Percentiles rank a stretch among this genome's conserved stretches.
phyloP scores from a whole-genome alignment of 1,284 basidiomycete genomes.

The Chondrostereum purpureum region DNA sequence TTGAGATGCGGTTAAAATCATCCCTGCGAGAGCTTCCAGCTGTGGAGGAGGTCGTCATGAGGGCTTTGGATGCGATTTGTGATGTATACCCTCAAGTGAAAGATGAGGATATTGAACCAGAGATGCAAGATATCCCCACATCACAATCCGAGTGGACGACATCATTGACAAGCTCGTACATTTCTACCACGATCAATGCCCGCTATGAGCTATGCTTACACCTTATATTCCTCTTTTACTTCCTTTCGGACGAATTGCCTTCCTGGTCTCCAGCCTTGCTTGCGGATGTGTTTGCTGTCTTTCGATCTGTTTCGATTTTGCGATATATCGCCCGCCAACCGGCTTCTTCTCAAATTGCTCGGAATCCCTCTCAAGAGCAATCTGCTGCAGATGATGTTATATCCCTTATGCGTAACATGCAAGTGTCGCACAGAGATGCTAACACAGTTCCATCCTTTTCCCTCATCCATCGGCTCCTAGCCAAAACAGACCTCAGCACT shows the following conservation, averaged over 20 bases:
- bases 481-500: conserved; percentile 34
- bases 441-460: conserved; percentile 55
- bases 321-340: conserved; percentile 55
- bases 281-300: conserved; percentile 72
- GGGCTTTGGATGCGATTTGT: conserved; percentile 42
- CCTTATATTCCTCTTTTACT: conserved; percentile 64
- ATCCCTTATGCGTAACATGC: conserved; percentile 61
- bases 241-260: conserved; percentile 54
- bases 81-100: conserved; percentile 61
- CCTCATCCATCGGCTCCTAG: conserved; percentile 63
- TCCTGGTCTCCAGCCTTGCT: conserved; percentile 31
- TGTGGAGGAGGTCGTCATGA: conserved; percentile 36
- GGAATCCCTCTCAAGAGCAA: conserved; percentile 22
- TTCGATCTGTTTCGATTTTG: conserved; percentile 65
- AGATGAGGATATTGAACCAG: conserved; percentile 65
- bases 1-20: not conserved
- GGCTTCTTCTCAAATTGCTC: conserved; percentile 20
- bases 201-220: conserved; percentile 68
- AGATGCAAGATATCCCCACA: conserved; percentile 31
- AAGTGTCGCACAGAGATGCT: conserved; percentile 49
- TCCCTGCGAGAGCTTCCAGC: conserved; percentile 36
- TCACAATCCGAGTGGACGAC: conserved; percentile 53
- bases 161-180: conserved; percentile 56
- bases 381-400: conserved; percentile 56
- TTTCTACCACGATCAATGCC: conserved; percentile 54